Percentiles rank a stretch among this genome's conserved stretches.
These are phyloP conservation scores for Letharia lupina DNA, from an alignment of 495 filamentous ascomycete genomes.

Conservation along the genomic window DNA sequence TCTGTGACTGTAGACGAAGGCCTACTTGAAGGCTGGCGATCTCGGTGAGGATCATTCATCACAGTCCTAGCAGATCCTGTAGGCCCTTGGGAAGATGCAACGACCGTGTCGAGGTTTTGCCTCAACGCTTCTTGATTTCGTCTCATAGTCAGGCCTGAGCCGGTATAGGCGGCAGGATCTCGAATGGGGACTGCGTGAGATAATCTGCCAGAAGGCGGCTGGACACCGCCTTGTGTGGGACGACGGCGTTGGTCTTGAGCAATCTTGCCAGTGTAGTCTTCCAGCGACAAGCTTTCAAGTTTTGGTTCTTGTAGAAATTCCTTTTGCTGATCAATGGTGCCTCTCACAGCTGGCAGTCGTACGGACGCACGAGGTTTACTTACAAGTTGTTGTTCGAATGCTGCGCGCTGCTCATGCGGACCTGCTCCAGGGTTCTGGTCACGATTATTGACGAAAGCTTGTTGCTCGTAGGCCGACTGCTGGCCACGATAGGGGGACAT, in stretches of 20 bases:
- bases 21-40: background rate
- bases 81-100: background rate
- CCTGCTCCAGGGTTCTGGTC: background rate
- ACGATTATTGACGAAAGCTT: background rate
- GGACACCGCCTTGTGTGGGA: background rate
- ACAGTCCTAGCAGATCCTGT: background rate
- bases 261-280: background rate
- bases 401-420: background rate
- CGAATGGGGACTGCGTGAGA: conserved; percentile 3
- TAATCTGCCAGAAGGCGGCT: background rate
- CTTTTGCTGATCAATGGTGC: background rate
- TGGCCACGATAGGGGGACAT: background rate
- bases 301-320: background rate
- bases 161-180: conserved; percentile 11
- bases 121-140: conserved; percentile 7
- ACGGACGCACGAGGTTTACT: background rate
- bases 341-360: conserved; percentile 5
- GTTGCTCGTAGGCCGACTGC: background rate
- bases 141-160: conserved; percentile 1
- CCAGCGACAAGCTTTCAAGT: background rate
- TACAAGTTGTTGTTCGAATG: background rate
- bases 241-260: background rate
- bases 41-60: background rate
- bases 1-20: background rate
- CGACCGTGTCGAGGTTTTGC: conserved; percentile 1